A percentile compares a stretch with the other conserved stretches of the same genome.
Conservation (phyloP, 2,329 filamentous ascomycete species). For the Aspergillus phoenicis region DNA sequence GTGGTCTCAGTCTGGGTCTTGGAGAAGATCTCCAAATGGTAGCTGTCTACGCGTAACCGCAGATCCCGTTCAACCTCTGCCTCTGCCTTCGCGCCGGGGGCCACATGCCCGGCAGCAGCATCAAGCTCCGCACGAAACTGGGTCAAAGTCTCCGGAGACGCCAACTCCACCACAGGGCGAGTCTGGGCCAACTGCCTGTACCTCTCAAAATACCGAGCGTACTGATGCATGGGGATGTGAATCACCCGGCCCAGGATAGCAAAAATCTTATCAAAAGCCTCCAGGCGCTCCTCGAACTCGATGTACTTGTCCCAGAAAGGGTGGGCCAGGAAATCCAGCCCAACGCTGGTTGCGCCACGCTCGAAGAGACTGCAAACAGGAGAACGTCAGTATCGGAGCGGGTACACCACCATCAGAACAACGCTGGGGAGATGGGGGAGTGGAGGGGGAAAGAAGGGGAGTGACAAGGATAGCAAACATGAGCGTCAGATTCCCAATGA, state of each 20-base stretch:
- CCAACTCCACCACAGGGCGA: conserved; percentile 72
- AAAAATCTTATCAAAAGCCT: conserved; percentile 82
- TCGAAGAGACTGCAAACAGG: conserved; percentile 75
- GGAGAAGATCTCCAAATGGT: conserved; percentile 79
- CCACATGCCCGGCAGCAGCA: conserved; percentile 47
- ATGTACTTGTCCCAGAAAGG: conserved; percentile 99
- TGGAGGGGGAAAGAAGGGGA: conserved; percentile 35
- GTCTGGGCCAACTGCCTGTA: conserved; percentile 76
- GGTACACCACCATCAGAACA: conserved; percentile 15
- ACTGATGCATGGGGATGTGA: conserved; percentile 92
- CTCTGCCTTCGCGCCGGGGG: conserved; percentile 60
- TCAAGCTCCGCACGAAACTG: conserved; percentile 74
- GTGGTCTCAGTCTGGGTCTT: conserved; percentile 83
- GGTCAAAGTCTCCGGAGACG: conserved; percentile 66
- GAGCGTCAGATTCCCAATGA: conserved; percentile 42
- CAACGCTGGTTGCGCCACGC: conserved; percentile 79
- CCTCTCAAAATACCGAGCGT: conserved; percentile 89
- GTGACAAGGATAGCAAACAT: conserved; percentile 53
- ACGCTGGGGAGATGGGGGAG: conserved; percentile 32
- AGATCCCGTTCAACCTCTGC: conserved; percentile 82
- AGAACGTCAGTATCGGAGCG: conserved; percentile 43
- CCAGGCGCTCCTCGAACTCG: conserved; percentile 90
- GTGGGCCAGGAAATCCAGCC: conserved; percentile 89
- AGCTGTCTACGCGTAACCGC: conserved; percentile 74
- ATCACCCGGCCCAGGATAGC: conserved; percentile 80